Base-by-base conservation (phyloP, 2,329 filamentous ascomycete genomes). In the Penicillium sumatraense region DNA sequence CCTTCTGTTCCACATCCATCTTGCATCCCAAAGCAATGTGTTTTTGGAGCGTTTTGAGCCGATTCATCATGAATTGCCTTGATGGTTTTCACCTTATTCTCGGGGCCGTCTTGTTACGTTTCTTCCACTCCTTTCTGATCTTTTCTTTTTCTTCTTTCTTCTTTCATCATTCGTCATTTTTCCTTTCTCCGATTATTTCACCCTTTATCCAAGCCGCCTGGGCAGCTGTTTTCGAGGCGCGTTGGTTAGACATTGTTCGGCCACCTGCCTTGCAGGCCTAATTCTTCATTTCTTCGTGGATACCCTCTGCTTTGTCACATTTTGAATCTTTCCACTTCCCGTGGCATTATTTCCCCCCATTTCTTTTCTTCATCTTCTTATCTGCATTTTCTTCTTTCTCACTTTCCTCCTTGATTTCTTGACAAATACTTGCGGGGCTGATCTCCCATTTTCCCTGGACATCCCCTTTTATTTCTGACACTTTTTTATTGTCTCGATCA, bases 221-320 rank as follows among this genome's bases (percentile, higher is more conserved):
- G 61, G 63, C 60, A 64, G 63, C 63, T 60, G 26, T 58, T 59
- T 53, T 56, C 58, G 60, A 65, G 53, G 11, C 50, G 49, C 53
- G 35, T 48, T 58, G 56, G 50, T 36, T 31, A 40, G 49, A 23
- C 14, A 16, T 16, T 24, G 16, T 33, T 31, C 40, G 44, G 38
- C 51, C 46, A 41, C n/a, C 49, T 61, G 56, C 40, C 38, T 65
- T 55, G 58, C 56, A 54, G 66, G 61, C 58, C 60, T 64, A 57
- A 57, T 59, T 48, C 51, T 60, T 62, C 60, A 56, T n/a, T 61
- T 63, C 65, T 66, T 50, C 58, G 54, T 65, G 57, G 53, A 65
- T 64, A 63, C 59, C 59, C 57, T 64, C 55, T 60, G 47, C 54
- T 55, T 59, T 46, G 16, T 56, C 33, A 35, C 20, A n/a, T 27